Percentiles rank a stretch among this genome's conserved stretches.
Evolutionary conservation across 257 asterid species (phyloP).

Genomic region (Striga asiatica): DNA sequence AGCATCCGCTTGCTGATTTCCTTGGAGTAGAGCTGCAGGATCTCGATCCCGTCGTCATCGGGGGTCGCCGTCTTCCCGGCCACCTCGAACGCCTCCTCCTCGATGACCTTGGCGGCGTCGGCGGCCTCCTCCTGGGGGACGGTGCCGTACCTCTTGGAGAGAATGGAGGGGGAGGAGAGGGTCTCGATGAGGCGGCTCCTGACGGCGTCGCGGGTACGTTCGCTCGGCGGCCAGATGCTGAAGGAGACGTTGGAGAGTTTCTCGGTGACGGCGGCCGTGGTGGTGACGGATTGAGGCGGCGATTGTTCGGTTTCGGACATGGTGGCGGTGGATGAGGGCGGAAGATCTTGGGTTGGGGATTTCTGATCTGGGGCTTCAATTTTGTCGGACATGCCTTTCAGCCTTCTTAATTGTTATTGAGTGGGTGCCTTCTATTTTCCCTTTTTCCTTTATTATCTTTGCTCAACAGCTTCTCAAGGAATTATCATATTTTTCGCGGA

Average conservation of each 20-base stretch:
- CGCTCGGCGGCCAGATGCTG: slow-evolving; percentile 90
- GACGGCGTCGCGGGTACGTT: slow-evolving; percentile 84
- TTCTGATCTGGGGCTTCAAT: slow-evolving; percentile 10
- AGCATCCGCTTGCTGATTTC: slow-evolving; percentile 82
- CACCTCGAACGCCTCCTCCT: slow-evolving; percentile 54
- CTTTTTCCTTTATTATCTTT: too few species aligned
- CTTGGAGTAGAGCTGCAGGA: slow-evolving; percentile 69
- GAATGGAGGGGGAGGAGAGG: slow-evolving; percentile 61
- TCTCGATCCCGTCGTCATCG: slow-evolving; percentile 70
- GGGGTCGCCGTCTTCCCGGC: slow-evolving; percentile 33
- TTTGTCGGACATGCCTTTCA: slow-evolving; percentile 8
- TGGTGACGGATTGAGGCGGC: slow-evolving; percentile 11
- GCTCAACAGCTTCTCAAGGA: too few species aligned
- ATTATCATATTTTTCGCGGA: too few species aligned
- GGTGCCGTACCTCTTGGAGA: slow-evolving; percentile 82
- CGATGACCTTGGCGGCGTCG: slow-evolving; percentile 48
- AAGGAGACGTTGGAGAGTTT: slow-evolving; percentile 32
- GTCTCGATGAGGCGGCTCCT: slow-evolving; percentile 60
- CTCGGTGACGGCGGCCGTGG: slow-evolving; percentile 10
- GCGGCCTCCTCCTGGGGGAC: slow-evolving; percentile 59
- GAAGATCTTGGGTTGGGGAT: slow-evolving; percentile 3
- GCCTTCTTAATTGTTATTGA: too few species aligned
- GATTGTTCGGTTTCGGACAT: slow-evolving; percentile 30
- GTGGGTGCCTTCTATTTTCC: too few species aligned
- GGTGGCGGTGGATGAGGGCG: slow-evolving; percentile 5